Conservation (phyloP, 2,329 filamentous ascomycete genomes). For the Gaeumannomyces sp. region DNA sequence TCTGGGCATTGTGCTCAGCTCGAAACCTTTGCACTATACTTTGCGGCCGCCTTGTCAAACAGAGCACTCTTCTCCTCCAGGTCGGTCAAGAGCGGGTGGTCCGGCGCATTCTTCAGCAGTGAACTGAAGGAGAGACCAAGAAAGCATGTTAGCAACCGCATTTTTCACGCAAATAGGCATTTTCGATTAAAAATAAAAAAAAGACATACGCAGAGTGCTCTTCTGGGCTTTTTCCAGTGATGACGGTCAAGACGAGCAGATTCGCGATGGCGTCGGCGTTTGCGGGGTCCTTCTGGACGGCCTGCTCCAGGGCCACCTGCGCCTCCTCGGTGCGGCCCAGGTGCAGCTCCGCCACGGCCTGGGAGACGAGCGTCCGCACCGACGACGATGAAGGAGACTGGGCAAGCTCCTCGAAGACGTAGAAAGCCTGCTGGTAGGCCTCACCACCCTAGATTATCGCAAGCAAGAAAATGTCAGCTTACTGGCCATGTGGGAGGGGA, state of each 20-base stretch:
- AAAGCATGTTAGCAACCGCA: constrained; percentile 1
- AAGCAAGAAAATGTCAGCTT: constrained; percentile 11
- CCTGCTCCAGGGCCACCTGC: constrained; percentile 76
- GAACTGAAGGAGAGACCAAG: constrained; percentile 30
- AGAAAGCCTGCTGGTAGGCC: constrained; percentile 94
- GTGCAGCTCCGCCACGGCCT: constrained; percentile 87
- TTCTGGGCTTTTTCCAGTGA: constrained; percentile 64
- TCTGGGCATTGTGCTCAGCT: constrained; percentile 32
- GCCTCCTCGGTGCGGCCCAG: constrained; percentile 85
- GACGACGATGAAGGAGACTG: constrained; percentile 78
- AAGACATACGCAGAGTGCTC: constrained; percentile 54
- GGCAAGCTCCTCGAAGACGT: constrained; percentile 94
- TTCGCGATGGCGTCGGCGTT: constrained; percentile 77
- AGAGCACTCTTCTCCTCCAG: constrained; percentile 78
- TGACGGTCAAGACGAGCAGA: constrained; percentile 68
- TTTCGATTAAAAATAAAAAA: not conserved
- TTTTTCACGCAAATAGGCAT: not conserved
- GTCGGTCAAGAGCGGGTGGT: constrained; percentile 68
- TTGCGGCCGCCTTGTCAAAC: constrained; percentile 80
- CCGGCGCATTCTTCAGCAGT: constrained; percentile 52
- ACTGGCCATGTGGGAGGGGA: not conserved
- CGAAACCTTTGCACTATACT: constrained; percentile 79
- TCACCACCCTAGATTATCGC: constrained; percentile 65
- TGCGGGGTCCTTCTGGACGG: constrained; percentile 64
- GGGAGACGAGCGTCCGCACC: constrained; percentile 69